Percentiles rank a stretch among this genome's conserved stretches.
Evolutionary conservation across 1,284 basidiomycete species (phyloP).

Genomic region (Irpex sp.): DNA sequence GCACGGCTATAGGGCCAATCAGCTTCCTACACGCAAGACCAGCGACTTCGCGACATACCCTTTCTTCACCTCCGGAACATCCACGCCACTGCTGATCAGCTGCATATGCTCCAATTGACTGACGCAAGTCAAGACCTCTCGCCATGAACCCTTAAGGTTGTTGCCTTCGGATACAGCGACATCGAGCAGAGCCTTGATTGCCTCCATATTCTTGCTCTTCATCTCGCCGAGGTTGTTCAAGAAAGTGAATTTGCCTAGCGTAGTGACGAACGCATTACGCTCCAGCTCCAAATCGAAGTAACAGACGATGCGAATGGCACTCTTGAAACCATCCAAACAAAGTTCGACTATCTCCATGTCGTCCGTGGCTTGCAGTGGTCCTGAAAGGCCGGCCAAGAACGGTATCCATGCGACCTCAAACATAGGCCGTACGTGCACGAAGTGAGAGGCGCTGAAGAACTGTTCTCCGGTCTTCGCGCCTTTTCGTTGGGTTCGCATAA

Average conservation of each 20-base stretch:
- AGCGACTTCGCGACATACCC: constrained; percentile 45
- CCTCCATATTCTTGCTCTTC: constrained; percentile 98
- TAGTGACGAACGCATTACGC: constrained; percentile 96
- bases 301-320: constrained; percentile 89
- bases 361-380: constrained; percentile 87
- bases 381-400: constrained; percentile 89
- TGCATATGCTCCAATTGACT: constrained; percentile 98
- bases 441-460: constrained; percentile 92
- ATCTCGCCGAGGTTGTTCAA: constrained; percentile 95
- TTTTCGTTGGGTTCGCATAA: constrained; percentile 84
- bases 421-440: constrained; percentile 94
- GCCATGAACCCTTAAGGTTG: constrained; percentile 92
- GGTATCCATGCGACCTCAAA: constrained; percentile 99
- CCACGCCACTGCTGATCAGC: constrained; percentile 83
- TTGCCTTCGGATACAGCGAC: constrained; percentile 93
- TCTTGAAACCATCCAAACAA: constrained; percentile 92
- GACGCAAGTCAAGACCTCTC: constrained; percentile 91
- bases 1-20: constrained; percentile 38
- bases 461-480: constrained; percentile 71
- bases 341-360: constrained; percentile 87
- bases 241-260: constrained; percentile 94
- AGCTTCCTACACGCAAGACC: not conserved
- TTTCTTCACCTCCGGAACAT: constrained; percentile 79
- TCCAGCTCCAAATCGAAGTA: constrained; percentile 95
- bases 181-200: constrained; percentile 90